Base-by-base conservation (phyloP, 768 basidiomycete species). In the Lactifluus rugatus region DNA sequence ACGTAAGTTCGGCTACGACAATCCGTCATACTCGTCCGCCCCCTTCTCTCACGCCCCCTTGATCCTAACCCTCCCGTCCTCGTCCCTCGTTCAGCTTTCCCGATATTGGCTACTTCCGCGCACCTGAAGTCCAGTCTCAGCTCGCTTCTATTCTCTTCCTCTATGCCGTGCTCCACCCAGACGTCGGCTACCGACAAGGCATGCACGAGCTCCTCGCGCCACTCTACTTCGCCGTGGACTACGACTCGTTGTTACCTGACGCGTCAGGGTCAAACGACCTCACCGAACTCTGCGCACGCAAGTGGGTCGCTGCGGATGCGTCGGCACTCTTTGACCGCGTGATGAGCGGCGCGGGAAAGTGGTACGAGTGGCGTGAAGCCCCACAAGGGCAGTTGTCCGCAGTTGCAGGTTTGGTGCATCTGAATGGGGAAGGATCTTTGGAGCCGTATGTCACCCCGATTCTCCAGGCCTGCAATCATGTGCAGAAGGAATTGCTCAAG, bases 201-300 rank as follows among this genome's bases (percentile, higher is more conserved):
- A 98, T 99, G 96, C 96, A 99, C 67, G 96, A 99, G 68, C 73
- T 98, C 9, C 79, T 97, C 21, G 96, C 94, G 3, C 87, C 91
- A 0, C 70, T 97, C 28, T 89, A 90, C 65, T 83, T 89, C 66
- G 85, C 85, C 2, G 75, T 89, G 56, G 87, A 95, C 69, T 85
- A 79, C 64, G 96, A 99, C 72, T 85, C 93, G 1, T 69, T 92
- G 1, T 69, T 92, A 14, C 61, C 71, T 7, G 71, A 75, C 41
- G 67, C 67, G 34, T 62, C 57, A 21, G 65, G 69, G 36, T 73
- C 77, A 52, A 63, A 69, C 21, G 64, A 74, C 10, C 71, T 88
- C 34, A 66, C 69, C 34, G 85, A 89, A 62, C 62, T 86, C 16
- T 91, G 87, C 64, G 81, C 86, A 19, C 71, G 76, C 32, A 71